Conservation (phyloP, 345 rosid species). For the Citrus maxima region DNA sequence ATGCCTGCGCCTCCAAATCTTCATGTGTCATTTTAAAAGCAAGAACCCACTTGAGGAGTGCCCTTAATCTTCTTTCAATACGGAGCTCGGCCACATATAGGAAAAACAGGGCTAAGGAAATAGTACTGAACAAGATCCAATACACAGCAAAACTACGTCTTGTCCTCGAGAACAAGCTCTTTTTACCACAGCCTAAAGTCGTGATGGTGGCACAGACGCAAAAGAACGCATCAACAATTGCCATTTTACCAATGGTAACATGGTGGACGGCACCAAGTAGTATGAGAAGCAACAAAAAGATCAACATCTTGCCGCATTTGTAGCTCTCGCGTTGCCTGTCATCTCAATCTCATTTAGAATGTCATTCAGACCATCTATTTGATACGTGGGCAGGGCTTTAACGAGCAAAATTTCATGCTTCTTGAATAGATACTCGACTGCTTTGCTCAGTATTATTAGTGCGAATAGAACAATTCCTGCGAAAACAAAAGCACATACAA, state of each 20-base stretch:
- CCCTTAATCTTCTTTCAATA: constrained; percentile 54
- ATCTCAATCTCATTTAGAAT: constrained; percentile 42
- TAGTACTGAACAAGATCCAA: constrained; percentile 67
- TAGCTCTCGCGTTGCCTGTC: constrained; percentile 40
- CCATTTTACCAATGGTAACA: constrained; percentile 37
- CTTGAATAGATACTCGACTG: constrained; percentile 74
- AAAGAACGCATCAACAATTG: constrained; percentile 54
- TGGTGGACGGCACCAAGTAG: constrained; percentile 48
- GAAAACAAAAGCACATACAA: constrained; percentile 79
- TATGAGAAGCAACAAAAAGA: constrained; percentile 40
- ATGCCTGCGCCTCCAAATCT: constrained; percentile 63
- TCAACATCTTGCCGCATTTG: constrained; percentile 45
- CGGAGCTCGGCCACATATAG: constrained; percentile 60
- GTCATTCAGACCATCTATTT: constrained; percentile 37
- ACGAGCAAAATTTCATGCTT: constrained; percentile 76
- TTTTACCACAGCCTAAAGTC: constrained; percentile 76
- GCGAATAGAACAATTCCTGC: constrained; percentile 51
- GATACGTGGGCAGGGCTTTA: constrained; percentile 46
- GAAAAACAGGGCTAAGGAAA: constrained; percentile 64
- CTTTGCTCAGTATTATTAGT: constrained; percentile 48
- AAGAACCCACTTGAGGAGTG: constrained; percentile 65
- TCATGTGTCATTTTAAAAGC: constrained; percentile 43
- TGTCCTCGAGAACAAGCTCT: constrained; percentile 48
- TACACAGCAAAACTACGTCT: constrained; percentile 60
- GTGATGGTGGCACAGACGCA: constrained; percentile 73